phyloP scores from a whole-genome alignment of 2,329 filamentous ascomycete genomes.

The Trichophyton verrucosum region DNA sequence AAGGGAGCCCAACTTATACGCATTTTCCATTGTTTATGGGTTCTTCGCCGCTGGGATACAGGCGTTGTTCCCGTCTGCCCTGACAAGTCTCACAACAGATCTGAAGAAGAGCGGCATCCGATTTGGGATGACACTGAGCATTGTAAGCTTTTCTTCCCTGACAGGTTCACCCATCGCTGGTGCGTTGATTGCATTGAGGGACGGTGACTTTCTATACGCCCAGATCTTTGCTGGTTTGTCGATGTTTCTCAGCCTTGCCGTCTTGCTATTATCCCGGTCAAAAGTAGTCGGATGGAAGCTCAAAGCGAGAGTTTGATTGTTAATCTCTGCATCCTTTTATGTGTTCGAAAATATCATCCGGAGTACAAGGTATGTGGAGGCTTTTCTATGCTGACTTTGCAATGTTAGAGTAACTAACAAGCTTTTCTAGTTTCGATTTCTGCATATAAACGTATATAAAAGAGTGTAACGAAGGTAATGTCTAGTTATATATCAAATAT shows the following conservation, averaged over 20 bases:
- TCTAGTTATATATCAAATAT: not conserved
- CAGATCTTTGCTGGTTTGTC: conserved; percentile 40
- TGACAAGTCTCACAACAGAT: conserved; percentile 44
- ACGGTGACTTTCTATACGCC: conserved; percentile 39
- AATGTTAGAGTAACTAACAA: not conserved
- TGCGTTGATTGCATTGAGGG: conserved; percentile 35
- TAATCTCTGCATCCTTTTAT: not conserved
- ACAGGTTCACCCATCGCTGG: conserved; percentile 46
- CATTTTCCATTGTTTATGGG: conserved; percentile 53
- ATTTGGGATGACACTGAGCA: conserved; percentile 45
- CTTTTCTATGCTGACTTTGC: not conserved
- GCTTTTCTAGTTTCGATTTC: not conserved
- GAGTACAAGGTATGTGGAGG: not conserved
- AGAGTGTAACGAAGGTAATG: not conserved
- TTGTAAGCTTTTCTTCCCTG: conserved; percentile 42
- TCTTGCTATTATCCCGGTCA: conserved; percentile 32
- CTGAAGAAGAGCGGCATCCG: conserved; percentile 42
- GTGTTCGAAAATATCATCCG: not conserved
- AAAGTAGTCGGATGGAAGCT: conserved; percentile 27
- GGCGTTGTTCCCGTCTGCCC: conserved; percentile 51
- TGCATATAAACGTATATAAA: not conserved
- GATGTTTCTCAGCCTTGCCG: conserved; percentile 33
- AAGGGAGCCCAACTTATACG: conserved; percentile 42
- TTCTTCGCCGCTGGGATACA: conserved; percentile 53
- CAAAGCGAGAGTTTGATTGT: conserved; percentile 22